Percentiles rank a stretch among this genome's conserved stretches.
Evolutionary conservation across 2,329 filamentous ascomycete genomes (phyloP).

Genomic region (Penicillium olsonii): DNA sequence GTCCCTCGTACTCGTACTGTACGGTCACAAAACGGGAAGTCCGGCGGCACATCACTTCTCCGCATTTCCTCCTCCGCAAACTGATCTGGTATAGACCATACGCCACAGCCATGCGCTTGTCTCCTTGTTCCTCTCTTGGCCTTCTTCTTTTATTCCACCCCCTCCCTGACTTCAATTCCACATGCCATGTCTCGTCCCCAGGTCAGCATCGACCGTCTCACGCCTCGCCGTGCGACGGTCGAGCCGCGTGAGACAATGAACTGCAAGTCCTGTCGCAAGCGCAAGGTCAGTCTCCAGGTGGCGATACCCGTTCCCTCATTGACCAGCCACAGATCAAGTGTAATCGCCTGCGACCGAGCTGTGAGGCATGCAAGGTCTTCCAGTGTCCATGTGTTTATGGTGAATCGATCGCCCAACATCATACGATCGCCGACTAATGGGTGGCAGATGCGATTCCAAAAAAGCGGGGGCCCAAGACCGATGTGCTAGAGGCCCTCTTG

Average conservation of each 20-base stretch:
- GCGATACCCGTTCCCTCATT: background rate
- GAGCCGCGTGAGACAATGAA: conserved; percentile 91
- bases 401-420: conserved; percentile 46
- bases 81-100: conserved; percentile 3
- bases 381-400: conserved; percentile 87
- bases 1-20: too few relatives aligned
- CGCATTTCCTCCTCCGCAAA: conserved; percentile 21
- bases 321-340: conserved; percentile 73
- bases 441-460: conserved; percentile 78
- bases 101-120: conserved; percentile 13
- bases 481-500: conserved; percentile 79
- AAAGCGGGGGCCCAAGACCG: conserved; percentile 86
- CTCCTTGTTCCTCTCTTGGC: conserved; percentile 9
- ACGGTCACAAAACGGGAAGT: conserved; percentile 8
- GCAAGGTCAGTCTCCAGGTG: conserved; percentile 65
- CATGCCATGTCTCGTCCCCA: conserved; percentile 68
- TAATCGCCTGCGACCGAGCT: conserved; percentile 79
- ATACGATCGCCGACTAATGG: conserved; percentile 36
- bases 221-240: conserved; percentile 67
- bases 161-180: conserved; percentile 8
- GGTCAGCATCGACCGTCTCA: conserved; percentile 78
- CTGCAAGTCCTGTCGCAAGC: conserved; percentile 89
- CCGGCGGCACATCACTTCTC: conserved; percentile 21
- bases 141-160: conserved; percentile 8
- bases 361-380: conserved; percentile 86